Evolutionary conservation across 768 basidiomycete species (phyloP).

Genomic region (Phaffia tasmanica): DNA sequence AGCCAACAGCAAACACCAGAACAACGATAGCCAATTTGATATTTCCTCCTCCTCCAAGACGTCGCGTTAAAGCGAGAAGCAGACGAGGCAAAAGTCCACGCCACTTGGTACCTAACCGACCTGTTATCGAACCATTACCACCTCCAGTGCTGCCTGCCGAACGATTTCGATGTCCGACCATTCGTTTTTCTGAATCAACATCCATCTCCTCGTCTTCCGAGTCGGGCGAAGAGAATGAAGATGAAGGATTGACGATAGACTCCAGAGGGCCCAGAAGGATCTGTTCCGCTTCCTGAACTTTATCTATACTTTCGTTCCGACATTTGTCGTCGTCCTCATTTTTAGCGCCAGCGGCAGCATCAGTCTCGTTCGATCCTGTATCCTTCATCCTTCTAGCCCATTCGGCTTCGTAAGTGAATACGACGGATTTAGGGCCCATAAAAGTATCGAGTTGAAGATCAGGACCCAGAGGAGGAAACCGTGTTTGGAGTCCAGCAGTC

Average conservation of each 20-base stretch:
- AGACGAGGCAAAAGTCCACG: too few relatives aligned
- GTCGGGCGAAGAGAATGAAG: background rate
- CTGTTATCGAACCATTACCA: too few relatives aligned
- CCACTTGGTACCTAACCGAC: too few relatives aligned
- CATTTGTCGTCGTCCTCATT: background rate
- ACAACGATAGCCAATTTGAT: too few relatives aligned
- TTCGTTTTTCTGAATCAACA: background rate
- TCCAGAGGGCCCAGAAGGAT: background rate
- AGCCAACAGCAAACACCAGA: too few relatives aligned
- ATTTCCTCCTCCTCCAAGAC: too few relatives aligned
- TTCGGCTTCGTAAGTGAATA: slow-evolving; percentile 31
- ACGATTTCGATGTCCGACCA: too few relatives aligned
- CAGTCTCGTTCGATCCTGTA: too few relatives aligned
- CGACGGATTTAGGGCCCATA: slow-evolving; percentile 33
- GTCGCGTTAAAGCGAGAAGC: too few relatives aligned
- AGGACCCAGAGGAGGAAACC: slow-evolving; percentile 33
- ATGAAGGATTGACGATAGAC: slow-evolving; percentile 7
- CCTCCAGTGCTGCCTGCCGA: too few relatives aligned
- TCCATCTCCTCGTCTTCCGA: slow-evolving; percentile 6
- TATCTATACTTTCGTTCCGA: too few relatives aligned
- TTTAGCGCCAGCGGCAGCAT: too few relatives aligned
- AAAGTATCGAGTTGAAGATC: slow-evolving; percentile 28
- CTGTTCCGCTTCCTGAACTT: slow-evolving; percentile 10
- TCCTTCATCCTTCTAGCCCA: slow-evolving; percentile 5
- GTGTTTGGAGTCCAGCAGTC: slow-evolving; percentile 30